Percentiles rank a stretch among this genome's conserved stretches.
Conservation (phyloP, 2,329 filamentous ascomycete species). For the Fusarium sarcochroum region DNA sequence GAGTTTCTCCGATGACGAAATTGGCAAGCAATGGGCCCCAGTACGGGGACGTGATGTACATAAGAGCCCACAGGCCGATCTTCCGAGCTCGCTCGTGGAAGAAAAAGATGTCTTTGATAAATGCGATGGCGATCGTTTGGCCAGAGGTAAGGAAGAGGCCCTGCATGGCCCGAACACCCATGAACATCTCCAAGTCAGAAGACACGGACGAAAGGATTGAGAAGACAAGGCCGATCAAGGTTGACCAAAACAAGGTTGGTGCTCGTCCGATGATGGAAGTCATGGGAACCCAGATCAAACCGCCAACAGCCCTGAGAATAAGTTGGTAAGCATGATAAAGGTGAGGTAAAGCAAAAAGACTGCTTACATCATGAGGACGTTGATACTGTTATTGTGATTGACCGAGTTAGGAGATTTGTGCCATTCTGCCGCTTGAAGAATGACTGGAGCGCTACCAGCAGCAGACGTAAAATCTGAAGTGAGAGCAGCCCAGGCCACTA, state of each 20-base stretch:
- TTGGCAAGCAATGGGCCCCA: slow-evolving; percentile 61
- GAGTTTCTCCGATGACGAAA: slow-evolving; percentile 62
- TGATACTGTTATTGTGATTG: slow-evolving; percentile 40
- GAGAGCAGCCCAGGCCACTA: slow-evolving; percentile 36
- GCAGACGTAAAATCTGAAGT: slow-evolving; percentile 39
- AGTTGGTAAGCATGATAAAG: not conserved
- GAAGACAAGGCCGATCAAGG: slow-evolving; percentile 34
- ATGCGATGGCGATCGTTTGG: slow-evolving; percentile 63
- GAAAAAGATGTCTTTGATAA: slow-evolving; percentile 72
- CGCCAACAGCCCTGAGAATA: slow-evolving; percentile 27
- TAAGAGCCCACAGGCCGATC: slow-evolving; percentile 63
- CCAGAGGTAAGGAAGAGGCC: slow-evolving; percentile 63
- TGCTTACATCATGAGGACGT: slow-evolving; percentile 26
- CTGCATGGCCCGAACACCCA: slow-evolving; percentile 24
- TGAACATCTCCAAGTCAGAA: slow-evolving; percentile 24
- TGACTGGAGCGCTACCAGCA: slow-evolving; percentile 33
- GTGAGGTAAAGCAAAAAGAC: too few species aligned
- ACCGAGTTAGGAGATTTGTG: slow-evolving; percentile 12
- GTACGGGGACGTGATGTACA: slow-evolving; percentile 60
- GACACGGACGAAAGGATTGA: slow-evolving; percentile 25
- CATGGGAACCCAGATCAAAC: slow-evolving; percentile 38
- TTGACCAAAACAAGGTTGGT: slow-evolving; percentile 39
- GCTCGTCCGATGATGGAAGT: slow-evolving; percentile 40
- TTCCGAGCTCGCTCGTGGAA: slow-evolving; percentile 69
- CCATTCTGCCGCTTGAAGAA: slow-evolving; percentile 39